Conservation (phyloP, 805 yeast species). For the Nakazawaea sp. region DNA sequence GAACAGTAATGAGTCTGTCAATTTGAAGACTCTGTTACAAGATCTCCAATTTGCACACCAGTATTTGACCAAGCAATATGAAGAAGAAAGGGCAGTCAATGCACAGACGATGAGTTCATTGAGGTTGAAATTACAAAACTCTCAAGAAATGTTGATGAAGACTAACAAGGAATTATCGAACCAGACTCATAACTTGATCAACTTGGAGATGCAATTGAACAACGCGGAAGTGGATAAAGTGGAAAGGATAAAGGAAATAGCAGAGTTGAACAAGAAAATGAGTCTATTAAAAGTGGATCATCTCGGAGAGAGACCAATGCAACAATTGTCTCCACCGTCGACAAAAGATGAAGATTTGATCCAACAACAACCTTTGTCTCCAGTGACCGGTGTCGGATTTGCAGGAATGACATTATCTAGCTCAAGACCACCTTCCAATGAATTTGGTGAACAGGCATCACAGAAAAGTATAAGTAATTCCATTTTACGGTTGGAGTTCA, state of each 20-base stretch:
- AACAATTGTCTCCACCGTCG: slow-evolving; percentile 14
- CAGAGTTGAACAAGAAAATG: slow-evolving; percentile 37
- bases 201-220: slow-evolving; percentile 28
- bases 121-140: slow-evolving; percentile 38
- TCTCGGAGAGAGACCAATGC: slow-evolving; percentile 25
- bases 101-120: slow-evolving; percentile 45
- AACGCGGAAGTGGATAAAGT: slow-evolving; percentile 22
- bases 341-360: neutral
- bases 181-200: slow-evolving; percentile 27
- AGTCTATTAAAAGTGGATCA: slow-evolving; percentile 36
- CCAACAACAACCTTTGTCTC: slow-evolving; percentile 8
- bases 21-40: slow-evolving; percentile 49
- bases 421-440: slow-evolving; percentile 1
- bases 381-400: slow-evolving; percentile 18
- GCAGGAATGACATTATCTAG: neutral
- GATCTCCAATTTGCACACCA: slow-evolving; percentile 70
- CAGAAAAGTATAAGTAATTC: slow-evolving; percentile 28
- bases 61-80: slow-evolving; percentile 61
- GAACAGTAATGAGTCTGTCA: slow-evolving; percentile 5
- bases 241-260: slow-evolving; percentile 32
- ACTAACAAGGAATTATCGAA: slow-evolving; percentile 29
- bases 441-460: neutral
- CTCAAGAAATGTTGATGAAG: slow-evolving; percentile 45
- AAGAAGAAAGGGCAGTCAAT: slow-evolving; percentile 55
- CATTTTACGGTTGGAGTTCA: slow-evolving; percentile 62